These are phyloP conservation scores for Musa acuminata DNA, from an alignment of 176 grass and related monocot genomes.

Conservation along the genomic window DNA sequence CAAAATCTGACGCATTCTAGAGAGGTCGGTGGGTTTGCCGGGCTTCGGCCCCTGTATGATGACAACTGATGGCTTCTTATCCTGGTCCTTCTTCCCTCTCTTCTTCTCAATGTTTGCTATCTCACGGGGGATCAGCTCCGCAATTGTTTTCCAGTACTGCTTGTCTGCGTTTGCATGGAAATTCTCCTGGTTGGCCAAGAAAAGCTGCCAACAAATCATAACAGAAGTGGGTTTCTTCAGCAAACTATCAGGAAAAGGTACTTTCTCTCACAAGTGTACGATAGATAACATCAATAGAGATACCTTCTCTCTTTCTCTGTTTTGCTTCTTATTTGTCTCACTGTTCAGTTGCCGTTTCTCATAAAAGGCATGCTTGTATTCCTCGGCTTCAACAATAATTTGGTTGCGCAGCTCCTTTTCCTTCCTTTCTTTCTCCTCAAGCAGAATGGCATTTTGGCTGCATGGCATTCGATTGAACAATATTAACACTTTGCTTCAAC, in stretches of 20 bases:
- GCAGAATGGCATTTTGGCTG: constrained; percentile 79
- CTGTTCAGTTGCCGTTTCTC: constrained; percentile 77
- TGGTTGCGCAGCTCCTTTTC: constrained; percentile 72
- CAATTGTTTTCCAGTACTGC: constrained; percentile 90
- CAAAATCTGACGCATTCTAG: constrained; percentile 77
- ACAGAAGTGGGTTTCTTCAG: background rate
- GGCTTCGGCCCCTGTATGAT: constrained; percentile 79
- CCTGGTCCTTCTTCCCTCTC: constrained; percentile 78
- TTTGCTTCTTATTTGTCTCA: constrained; percentile 46
- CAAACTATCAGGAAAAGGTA: background rate
- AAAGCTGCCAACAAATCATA: constrained; percentile 30
- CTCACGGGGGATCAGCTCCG: constrained; percentile 85
- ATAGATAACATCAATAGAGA: background rate
- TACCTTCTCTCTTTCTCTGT: constrained; percentile 93
- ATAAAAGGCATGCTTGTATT: constrained; percentile 67
- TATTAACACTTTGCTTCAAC: background rate
- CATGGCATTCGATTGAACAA: background rate
- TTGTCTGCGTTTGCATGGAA: constrained; percentile 74
- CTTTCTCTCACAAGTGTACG: no score
- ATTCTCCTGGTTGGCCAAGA: constrained; percentile 55
- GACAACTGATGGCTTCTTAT: constrained; percentile 74
- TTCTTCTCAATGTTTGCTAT: constrained; percentile 69
- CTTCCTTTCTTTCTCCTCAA: constrained; percentile 69
- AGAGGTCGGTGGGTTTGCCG: constrained; percentile 83
- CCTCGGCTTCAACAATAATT: constrained; percentile 80